phyloP scores from a whole-genome alignment of 1,139 yeast species.

The Blastobotrys buckinghamii region DNA sequence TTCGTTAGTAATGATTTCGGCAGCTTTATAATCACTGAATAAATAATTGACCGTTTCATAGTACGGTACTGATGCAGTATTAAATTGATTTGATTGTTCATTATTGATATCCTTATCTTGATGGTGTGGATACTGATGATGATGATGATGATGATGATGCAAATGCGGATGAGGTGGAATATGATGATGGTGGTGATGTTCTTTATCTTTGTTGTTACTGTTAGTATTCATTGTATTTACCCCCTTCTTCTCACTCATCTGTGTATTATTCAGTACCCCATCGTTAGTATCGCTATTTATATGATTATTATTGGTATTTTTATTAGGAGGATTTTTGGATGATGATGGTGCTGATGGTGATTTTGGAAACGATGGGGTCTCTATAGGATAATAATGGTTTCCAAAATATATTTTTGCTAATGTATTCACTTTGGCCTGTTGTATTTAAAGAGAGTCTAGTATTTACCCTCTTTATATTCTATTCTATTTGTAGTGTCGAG shows the following conservation, averaged over 20 bases:
- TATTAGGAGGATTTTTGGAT: not conserved
- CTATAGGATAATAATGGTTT: not conserved
- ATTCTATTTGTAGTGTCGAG: too few species aligned
- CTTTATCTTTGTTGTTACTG: not conserved
- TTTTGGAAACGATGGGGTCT: not conserved
- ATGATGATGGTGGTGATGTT: not conserved
- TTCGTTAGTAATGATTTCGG: constrained; percentile 16
- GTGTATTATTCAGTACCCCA: not conserved
- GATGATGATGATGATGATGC: not conserved
- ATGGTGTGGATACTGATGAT: not conserved
- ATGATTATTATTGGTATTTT: too few species aligned
- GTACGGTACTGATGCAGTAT: not conserved
- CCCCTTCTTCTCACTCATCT: too few species aligned
- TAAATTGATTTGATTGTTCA: not conserved
- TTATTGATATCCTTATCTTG: not conserved
- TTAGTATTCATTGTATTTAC: not conserved
- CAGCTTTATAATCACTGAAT: constrained; percentile 19
- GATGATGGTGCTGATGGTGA: too few species aligned
- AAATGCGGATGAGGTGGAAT: too few species aligned
- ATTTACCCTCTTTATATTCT: too few species aligned
- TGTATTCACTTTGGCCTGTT: too few species aligned
- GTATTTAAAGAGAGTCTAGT: too few species aligned
- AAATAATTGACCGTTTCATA: constrained; percentile 12
- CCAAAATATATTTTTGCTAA: constrained; percentile 1
- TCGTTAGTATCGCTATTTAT: not conserved